phyloP scores from a whole-genome alignment of 495 filamentous ascomycete species.

The Penicillium pulvis region DNA sequence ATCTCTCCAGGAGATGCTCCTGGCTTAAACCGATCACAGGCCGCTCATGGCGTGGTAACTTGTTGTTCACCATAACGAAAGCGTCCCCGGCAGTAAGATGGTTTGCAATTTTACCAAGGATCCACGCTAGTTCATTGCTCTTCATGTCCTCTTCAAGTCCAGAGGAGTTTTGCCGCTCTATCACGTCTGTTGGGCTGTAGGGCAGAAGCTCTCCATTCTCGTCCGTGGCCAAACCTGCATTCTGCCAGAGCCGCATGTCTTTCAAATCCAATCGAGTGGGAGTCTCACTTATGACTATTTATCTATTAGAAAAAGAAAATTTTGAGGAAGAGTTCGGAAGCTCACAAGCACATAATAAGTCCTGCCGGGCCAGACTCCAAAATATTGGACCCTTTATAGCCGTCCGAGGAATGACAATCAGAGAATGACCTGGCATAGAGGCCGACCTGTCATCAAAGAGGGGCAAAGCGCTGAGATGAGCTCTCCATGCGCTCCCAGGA shows the following conservation, averaged over 20 bases:
- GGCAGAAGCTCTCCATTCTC: conserved; percentile 16
- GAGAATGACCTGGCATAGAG: conserved; percentile 10
- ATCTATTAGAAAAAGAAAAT: too few relatives aligned
- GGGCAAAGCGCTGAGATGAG: conserved; percentile 26
- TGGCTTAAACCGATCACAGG: conserved; percentile 19
- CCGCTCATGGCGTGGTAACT: conserved; percentile 15
- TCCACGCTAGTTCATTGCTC: conserved; percentile 25
- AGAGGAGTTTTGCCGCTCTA: conserved; percentile 12
- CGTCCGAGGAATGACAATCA: conserved; percentile 15
- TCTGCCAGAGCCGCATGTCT: conserved; percentile 26
- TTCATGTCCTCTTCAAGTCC: conserved; percentile 21
- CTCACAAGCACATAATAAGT: conserved; percentile 27
- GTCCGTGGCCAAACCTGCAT: conserved; percentile 21
- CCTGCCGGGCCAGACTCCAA: conserved; percentile 28
- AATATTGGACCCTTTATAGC: conserved; percentile 23
- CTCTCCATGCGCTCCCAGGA: conserved; percentile 26
- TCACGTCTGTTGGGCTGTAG: conserved; percentile 6
- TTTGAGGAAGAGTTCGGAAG: background rate
- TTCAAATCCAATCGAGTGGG: conserved; percentile 24
- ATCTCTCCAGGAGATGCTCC: conserved; percentile 21
- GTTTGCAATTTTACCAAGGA: conserved; percentile 27
- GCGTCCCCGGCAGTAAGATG: conserved; percentile 21
- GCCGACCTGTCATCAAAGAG: conserved; percentile 9
- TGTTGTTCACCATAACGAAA: conserved; percentile 13
- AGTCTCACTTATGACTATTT: conserved; percentile 26